Evolutionary conservation across 1,139 yeast species (phyloP).

Genomic region (Entelexis sorbosivorans): DNA sequence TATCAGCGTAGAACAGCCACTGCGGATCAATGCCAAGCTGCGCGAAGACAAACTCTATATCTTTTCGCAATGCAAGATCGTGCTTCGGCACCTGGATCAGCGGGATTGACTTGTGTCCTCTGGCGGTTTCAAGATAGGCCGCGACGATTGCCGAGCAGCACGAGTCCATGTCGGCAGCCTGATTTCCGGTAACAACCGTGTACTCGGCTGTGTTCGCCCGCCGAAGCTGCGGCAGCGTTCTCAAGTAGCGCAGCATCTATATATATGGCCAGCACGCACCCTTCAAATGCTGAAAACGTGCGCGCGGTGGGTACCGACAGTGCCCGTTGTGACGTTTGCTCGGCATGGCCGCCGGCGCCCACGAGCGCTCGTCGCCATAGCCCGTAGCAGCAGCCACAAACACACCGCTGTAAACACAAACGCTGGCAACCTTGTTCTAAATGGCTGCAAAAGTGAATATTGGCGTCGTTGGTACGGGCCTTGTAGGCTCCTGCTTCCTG

Average conservation of each 20-base stretch:
- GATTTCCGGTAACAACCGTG: conserved; percentile 60
- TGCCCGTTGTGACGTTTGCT: no score
- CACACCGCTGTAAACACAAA: conserved; percentile 46
- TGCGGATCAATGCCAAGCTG: conserved; percentile 41
- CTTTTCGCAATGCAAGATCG: conserved; percentile 62
- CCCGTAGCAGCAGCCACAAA: background rate
- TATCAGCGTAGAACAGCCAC: conserved; percentile 56
- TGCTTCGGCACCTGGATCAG: conserved; percentile 57
- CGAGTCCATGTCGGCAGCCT: conserved; percentile 79
- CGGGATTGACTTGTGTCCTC: conserved; percentile 40
- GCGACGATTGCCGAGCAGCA: conserved; percentile 63
- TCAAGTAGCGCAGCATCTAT: conserved; percentile 16
- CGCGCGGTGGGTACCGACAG: background rate
- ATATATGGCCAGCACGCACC: no score
- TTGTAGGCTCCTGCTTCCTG: conserved; percentile 82
- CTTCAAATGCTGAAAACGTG: background rate
- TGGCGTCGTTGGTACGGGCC: conserved; percentile 57
- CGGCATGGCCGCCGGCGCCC: no score
- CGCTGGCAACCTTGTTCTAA: conserved; percentile 29
- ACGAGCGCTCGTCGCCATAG: background rate
- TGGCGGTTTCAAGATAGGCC: conserved; percentile 41
- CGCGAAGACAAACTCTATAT: conserved; percentile 46
- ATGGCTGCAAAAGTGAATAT: conserved; percentile 32
- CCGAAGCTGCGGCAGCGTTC: conserved; percentile 5
- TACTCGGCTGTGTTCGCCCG: background rate